A percentile compares a stretch with the other conserved stretches of the same genome.
Conservation (phyloP, 2,329 filamentous ascomycete species). For the Thelonectria blattea region DNA sequence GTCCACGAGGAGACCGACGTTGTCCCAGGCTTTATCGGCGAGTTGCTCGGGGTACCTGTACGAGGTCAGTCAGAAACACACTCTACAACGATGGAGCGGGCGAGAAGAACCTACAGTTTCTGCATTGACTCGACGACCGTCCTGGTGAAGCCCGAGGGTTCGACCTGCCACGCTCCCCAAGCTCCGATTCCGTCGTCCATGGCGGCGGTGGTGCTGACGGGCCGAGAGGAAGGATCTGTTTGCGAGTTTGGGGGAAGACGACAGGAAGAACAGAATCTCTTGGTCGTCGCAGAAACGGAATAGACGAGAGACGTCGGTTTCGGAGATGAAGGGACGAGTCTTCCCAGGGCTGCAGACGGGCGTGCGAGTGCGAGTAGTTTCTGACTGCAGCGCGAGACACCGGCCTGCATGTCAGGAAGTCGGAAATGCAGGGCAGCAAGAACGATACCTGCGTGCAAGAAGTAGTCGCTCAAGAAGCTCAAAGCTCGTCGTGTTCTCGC, state of each 20-base stretch:
- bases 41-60: constrained; percentile 84
- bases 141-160: constrained; percentile 52
- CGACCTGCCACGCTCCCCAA: constrained; percentile 50
- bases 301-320: background rate
- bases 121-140: constrained; percentile 80
- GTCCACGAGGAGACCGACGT: constrained; percentile 80
- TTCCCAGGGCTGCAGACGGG: background rate
- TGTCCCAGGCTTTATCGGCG: constrained; percentile 92
- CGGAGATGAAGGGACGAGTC: background rate
- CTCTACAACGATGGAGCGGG: background rate
- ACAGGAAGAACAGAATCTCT: constrained; percentile 32
- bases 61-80: constrained; percentile 12
- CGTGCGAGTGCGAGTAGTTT: constrained; percentile 1
- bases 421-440: background rate
- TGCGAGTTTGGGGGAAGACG: background rate
- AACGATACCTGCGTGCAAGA: background rate
- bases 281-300: background rate
- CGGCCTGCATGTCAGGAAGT: constrained; percentile 26
- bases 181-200: constrained; percentile 39
- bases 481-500: background rate
- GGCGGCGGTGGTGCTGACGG: constrained; percentile 3
- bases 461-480: background rate
- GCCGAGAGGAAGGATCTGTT: background rate
- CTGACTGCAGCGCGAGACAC: constrained; percentile 11
- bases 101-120: constrained; percentile 65